A percentile compares a stretch with the other conserved stretches of the same genome.
These are phyloP conservation scores for Helianthus annuus DNA, from an alignment of 129 eudicot genomes.

Conservation along the genomic window HanXRQr2.0-SUNRISE NC_035440.2:149931175-149931674, in stretches of 20 bases:
- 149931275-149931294: conserved; percentile 88
- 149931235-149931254: conserved; percentile 92
- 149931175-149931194: conserved; percentile 73
- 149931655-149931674: background rate
- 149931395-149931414: background rate
- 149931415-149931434: background rate
- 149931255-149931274: conserved; percentile 85
- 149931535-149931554: too few relatives aligned
- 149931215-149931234: conserved; percentile 84
- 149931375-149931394: background rate
- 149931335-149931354: background rate
- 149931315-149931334: background rate
- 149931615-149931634: too few relatives aligned
- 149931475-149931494: background rate
- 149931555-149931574: too few relatives aligned
- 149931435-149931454: background rate
- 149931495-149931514: too few relatives aligned
- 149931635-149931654: background rate
- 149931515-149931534: too few relatives aligned
- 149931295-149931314: background rate
- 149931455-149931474: background rate
- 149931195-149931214: conserved; percentile 89
- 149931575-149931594: too few relatives aligned
- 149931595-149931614: too few relatives aligned
- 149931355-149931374: background rate